phyloP scores from a whole-genome alignment of 176 grass and related monocot genomes.

The Paspalum notatum region DNA sequence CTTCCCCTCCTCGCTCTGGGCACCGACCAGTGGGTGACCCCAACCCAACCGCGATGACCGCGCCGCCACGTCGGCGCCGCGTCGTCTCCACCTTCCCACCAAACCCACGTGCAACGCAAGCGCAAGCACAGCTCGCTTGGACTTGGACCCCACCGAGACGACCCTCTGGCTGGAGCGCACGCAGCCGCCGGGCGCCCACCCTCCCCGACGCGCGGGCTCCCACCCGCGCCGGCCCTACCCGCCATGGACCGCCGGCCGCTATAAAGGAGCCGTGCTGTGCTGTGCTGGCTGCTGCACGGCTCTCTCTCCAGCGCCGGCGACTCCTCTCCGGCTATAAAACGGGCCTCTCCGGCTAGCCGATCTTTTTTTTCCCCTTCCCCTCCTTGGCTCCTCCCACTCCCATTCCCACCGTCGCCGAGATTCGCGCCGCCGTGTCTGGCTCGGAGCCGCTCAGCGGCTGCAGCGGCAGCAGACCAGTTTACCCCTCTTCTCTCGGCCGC shows the following conservation, averaged over 20 bases:
- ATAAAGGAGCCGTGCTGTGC: neutral
- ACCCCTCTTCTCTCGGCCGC: neutral
- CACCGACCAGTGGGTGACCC: neutral
- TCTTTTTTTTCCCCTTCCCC: neutral
- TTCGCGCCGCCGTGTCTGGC: slow-evolving; percentile 45
- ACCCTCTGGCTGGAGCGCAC: too few relatives aligned
- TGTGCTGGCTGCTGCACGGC: slow-evolving; percentile 16
- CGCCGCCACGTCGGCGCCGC: slow-evolving; percentile 44
- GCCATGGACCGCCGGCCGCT: neutral
- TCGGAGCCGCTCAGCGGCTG: slow-evolving; percentile 9
- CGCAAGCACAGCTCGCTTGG: neutral
- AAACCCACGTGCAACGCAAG: slow-evolving; percentile 41
- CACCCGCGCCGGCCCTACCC: rapidly evolving
- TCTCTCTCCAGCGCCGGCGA: slow-evolving; percentile 16
- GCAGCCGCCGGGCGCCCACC: neutral
- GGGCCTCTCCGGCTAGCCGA: rapidly evolving
- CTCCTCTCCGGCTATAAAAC: slow-evolving; percentile 6
- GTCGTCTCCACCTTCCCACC: slow-evolving; percentile 37
- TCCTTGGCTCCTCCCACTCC: too few relatives aligned
- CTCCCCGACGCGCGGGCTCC: neutral
- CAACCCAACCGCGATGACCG: slow-evolving; percentile 16
- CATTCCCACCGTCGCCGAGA: slow-evolving; percentile 30
- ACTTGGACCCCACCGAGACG: neutral
- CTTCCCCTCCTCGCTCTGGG: neutral
- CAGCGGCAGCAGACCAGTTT: too few relatives aligned